Evolutionary conservation across 768 basidiomycete species (phyloP), one percentile per base, ranked within the genome.

Genomic region (Panellus pusillus): DNA sequence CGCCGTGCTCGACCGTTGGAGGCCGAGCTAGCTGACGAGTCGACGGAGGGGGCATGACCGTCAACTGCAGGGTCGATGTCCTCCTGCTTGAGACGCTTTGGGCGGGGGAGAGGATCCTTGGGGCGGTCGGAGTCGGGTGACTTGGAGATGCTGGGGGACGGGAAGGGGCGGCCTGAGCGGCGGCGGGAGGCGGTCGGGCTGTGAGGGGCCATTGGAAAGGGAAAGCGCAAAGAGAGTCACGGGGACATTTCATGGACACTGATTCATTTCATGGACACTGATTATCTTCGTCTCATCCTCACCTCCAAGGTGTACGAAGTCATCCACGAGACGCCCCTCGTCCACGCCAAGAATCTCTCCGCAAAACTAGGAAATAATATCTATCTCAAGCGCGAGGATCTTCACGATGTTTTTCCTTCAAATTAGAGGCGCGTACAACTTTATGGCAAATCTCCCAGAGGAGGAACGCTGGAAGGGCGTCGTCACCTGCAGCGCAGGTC

Each of bases 401-500:
- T 97, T 2, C 96, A 98, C 42, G 88, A 93, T 65, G 97, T 99
- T 17, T 99, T 70, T 95, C 92, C 68, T 99, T 99, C 84, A 99
- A 68, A 94, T 98, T 43, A 80, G 97, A 5, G 97, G 97, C 19
- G 97, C 97, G 29, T 99, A 97, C 75, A 99, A 99, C 70, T 91
- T 97, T 64, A 99, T 99, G 96, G 92, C 92, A 18, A 81, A 81
- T 69, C 75, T 99, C 32, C 76, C 77, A 8, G 86, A 89, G 29
- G 92, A 94, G 51, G 96, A 98, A 66, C 79, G 93, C 53, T 95
- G 94, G 91, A 94, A 94, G 70, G 97, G 97, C 54, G 97, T 99
- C 61, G 78, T 98, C 50, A 98, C 97, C 43, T 99, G 97, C 67
- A 96, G 93, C 68, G 97, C 97, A 54, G 96, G 95, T 97, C 73